Percentiles rank a stretch among this genome's conserved stretches.
These are phyloP conservation scores for Quercus glauca DNA, from an alignment of 306 rosid species.

Conservation along the genomic window DNA sequence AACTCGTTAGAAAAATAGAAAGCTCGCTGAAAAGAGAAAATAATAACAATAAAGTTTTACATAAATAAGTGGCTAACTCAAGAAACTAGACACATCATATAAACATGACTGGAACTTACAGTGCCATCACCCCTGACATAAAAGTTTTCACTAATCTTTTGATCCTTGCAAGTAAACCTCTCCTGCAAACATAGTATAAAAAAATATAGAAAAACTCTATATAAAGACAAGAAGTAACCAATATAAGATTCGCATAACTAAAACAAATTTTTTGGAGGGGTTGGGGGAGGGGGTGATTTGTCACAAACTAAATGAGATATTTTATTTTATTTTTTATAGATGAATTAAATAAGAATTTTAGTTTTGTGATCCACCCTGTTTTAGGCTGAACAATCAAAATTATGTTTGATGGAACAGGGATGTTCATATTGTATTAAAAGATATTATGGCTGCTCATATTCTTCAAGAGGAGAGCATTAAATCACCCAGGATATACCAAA, in stretches of 20 bases:
- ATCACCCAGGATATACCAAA: constrained; percentile 4
- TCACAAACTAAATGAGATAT: no score
- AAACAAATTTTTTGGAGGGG: no score
- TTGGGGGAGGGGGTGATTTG: no score
- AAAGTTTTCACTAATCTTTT: constrained; percentile 81
- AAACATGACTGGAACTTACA: constrained; percentile 49
- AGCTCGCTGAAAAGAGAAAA: constrained; percentile 67
- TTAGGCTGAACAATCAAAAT: constrained; percentile 3
- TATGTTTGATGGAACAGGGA: background rate
- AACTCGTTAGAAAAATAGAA: constrained; percentile 86
- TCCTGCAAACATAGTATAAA: constrained; percentile 48
- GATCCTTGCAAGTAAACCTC: constrained; percentile 82
- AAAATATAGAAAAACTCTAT: constrained; percentile 2
- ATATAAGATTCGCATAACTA: background rate
- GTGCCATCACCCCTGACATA: constrained; percentile 96
- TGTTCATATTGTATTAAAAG: background rate
- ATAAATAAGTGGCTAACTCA: constrained; percentile 18
- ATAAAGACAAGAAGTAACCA: constrained; percentile 3
- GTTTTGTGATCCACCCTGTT: constrained; percentile 18
- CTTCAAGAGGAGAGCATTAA: background rate
- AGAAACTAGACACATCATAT: constrained; percentile 2
- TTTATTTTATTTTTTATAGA: no score
- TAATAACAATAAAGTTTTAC: background rate
- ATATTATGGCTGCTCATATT: background rate
- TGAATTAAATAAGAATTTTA: background rate